Conservation (phyloP, 2,329 filamentous ascomycete species). For the Penicillium sp. region DNA sequence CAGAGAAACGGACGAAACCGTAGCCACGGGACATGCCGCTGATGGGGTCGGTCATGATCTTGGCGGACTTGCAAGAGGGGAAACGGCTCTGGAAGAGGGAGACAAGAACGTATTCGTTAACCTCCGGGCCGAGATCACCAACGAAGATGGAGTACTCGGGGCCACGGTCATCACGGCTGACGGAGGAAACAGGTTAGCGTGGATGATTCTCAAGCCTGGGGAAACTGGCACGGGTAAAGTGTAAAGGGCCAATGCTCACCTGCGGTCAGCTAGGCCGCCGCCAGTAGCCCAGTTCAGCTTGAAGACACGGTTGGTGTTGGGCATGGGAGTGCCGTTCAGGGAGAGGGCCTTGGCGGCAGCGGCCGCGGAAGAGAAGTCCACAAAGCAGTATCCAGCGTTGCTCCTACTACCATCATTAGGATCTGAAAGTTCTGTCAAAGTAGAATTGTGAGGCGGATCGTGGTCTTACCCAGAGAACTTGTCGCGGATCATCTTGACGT, state of each 20-base stretch:
- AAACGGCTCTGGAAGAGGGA: slow-evolving; percentile 97
- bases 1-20: slow-evolving; percentile 95
- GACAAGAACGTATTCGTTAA: slow-evolving; percentile 97
- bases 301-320: slow-evolving; percentile 92
- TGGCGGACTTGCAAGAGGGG: slow-evolving; percentile 96
- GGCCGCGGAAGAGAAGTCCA: slow-evolving; percentile 82
- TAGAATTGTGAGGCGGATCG: neutral
- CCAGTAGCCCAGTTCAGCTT: slow-evolving; percentile 99
- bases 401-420: slow-evolving; percentile 58
- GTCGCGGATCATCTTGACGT: slow-evolving; percentile 99
- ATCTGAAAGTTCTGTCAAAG: slow-evolving; percentile 22
- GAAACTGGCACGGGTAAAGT: neutral
- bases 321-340: slow-evolving; percentile 84
- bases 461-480: slow-evolving; percentile 88
- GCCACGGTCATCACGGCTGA: slow-evolving; percentile 81
- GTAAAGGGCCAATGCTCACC: slow-evolving; percentile 54
- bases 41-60: slow-evolving; percentile 99
- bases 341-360: slow-evolving; percentile 89
- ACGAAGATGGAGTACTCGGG: slow-evolving; percentile 98
- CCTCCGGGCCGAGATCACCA: slow-evolving; percentile 94
- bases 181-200: neutral
- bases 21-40: slow-evolving; percentile 97
- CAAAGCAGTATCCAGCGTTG: slow-evolving; percentile 98
- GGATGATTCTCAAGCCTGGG: neutral
- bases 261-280: slow-evolving; percentile 90